Percentiles rank a stretch among this genome's conserved stretches.
Conservation (phyloP, 257 asterid species). For the Nicotiana tabacum region DNA sequence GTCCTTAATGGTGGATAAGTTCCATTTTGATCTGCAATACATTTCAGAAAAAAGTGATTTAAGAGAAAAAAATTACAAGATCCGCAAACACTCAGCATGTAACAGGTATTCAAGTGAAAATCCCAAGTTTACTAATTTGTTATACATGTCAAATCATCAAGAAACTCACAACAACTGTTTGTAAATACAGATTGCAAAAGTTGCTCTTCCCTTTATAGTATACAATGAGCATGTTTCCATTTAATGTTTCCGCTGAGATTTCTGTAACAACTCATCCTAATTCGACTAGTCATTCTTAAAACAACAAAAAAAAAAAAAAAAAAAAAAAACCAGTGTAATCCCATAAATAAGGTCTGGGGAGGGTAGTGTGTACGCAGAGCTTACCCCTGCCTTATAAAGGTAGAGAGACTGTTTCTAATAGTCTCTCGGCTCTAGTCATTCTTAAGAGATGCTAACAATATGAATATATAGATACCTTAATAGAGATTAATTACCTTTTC, state of each 20-base stretch:
- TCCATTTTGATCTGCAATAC: constrained; percentile 75
- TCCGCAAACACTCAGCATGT: constrained; percentile 14
- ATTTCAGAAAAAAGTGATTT: neutral
- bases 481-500: constrained; percentile 38
- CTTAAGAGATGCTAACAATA: neutral
- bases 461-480: neutral
- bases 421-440: neutral
- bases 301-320: no score
- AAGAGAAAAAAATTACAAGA: neutral
- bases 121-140: neutral
- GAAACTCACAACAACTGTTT: neutral
- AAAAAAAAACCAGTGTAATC: no score
- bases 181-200: neutral
- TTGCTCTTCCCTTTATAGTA: neutral
- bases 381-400: no score
- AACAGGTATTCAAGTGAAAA: neutral
- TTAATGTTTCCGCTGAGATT: neutral
- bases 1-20: constrained; percentile 62
- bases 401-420: no score
- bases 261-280: neutral
- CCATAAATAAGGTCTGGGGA: no score
- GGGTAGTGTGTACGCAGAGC: no score
- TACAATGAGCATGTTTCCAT: neutral
- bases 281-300: neutral
- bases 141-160: neutral